phyloP scores from a whole-genome alignment of 371 early-diverging fungal genomes.

The Mucor lusitanicus region DNA sequence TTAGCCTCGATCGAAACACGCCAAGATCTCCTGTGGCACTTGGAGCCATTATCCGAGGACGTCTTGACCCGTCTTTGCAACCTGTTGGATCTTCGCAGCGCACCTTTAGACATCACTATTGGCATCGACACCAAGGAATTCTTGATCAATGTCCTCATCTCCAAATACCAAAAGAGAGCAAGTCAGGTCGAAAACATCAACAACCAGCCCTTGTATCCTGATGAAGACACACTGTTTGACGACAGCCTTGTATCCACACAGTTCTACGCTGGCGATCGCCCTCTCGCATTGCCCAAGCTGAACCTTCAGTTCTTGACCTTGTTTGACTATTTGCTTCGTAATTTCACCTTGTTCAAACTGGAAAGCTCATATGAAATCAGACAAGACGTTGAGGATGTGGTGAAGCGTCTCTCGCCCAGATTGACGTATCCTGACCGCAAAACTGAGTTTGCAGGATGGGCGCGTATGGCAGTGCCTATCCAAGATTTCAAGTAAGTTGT shows the following conservation, averaged over 20 bases:
- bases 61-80: constrained; percentile 59
- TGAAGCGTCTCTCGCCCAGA: constrained; percentile 77
- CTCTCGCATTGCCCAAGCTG: constrained; percentile 86
- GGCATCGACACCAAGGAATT: constrained; percentile 36
- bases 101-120: constrained; percentile 23
- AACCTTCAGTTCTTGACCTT: constrained; percentile 92
- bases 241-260: constrained; percentile 60
- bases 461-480: constrained; percentile 85
- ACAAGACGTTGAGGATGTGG: constrained; percentile 88
- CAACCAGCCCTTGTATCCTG: constrained; percentile 78
- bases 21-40: constrained; percentile 55
- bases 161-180: constrained; percentile 60
- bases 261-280: constrained; percentile 67
- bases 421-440: constrained; percentile 58
- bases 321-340: constrained; percentile 88
- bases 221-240: constrained; percentile 67
- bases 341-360: constrained; percentile 79
- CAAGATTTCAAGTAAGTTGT: constrained; percentile 55
- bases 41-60: constrained; percentile 51
- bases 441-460: constrained; percentile 88
- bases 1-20: constrained; percentile 65
- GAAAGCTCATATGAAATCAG: constrained; percentile 84
- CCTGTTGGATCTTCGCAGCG: constrained; percentile 59
- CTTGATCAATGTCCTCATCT: constrained; percentile 59
- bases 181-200: constrained; percentile 76